A percentile compares a stretch with the other conserved stretches of the same genome.
phyloP scores from a whole-genome alignment of 257 asterid species.

The Solanum piurae region DNA sequence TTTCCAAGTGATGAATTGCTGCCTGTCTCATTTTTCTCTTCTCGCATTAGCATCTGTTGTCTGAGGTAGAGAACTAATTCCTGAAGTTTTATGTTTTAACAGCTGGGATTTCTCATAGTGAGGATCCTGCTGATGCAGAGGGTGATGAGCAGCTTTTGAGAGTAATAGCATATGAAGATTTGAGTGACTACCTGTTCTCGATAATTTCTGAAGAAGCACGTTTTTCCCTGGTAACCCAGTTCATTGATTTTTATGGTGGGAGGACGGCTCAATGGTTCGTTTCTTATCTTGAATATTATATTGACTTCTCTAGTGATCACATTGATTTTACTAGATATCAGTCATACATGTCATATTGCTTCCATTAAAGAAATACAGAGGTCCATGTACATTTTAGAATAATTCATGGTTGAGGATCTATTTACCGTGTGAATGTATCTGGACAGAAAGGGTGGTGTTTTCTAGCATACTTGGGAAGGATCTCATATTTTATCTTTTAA shows the following conservation, averaged over 20 bases:
- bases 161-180: constrained; percentile 71
- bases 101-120: constrained; percentile 26
- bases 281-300: constrained; percentile 1
- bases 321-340: neutral
- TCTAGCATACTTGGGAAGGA: neutral
- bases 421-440: neutral
- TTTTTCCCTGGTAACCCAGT: constrained; percentile 62
- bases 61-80: neutral
- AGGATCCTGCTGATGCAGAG: constrained; percentile 34
- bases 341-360: neutral
- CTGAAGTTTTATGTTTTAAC: constrained; percentile 11
- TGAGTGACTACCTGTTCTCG: constrained; percentile 79
- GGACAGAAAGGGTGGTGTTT: neutral
- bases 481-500: neutral
- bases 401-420: neutral
- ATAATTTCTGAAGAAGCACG: constrained; percentile 70
- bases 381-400: neutral
- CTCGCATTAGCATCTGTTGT: constrained; percentile 9
- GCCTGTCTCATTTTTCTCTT: neutral
- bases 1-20: neutral
- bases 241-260: constrained; percentile 86
- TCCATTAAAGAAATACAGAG: neutral
- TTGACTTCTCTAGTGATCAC: neutral
- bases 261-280: constrained; percentile 84
- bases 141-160: constrained; percentile 80